Evolutionary conservation across 176 grass and related monocot genomes (phyloP), one percentile per base, ranked within the genome.

Genomic region (Phoenix dactylifera): DNA sequence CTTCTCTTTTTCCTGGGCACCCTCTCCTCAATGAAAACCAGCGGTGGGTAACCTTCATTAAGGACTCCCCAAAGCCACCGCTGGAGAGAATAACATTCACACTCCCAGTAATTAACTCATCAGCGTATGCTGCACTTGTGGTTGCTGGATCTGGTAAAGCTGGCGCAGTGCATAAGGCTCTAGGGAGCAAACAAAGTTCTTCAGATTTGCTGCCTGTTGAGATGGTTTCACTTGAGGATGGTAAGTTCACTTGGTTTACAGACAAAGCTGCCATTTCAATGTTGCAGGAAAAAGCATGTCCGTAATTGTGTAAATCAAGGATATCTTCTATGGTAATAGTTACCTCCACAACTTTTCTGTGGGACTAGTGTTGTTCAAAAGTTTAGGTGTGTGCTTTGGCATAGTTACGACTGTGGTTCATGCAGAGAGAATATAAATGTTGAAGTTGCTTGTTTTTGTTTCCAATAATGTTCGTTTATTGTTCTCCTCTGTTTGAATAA

Each of bases 21-120:
- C 87, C 84, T 52, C 82, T 98, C 54, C 50, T 88, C 52, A 81
- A 82, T 18, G 93, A 92, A 70, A 75, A 73, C 20, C 32, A 73
- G 64, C 86, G 63, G 73, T 98, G 84, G 87, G 87, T 98, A 49
- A 92, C 87, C 53, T 80, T 77, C 67, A 92, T 98, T 75, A 72
- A 80, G 82, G 87, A 98, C 69, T 98, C 93, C 26, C 93, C 93
- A 57, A 98, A 98, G 65, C 93, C 87, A n/a, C 93, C 93, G 22
- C 87, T 87, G 0, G 87, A 86, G 52, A 92, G 93, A 72, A 98
- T 98, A 29, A 98, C 93, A 28, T 89, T 98, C 63, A 98, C 93
- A 44, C 83, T 98, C 12, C 93, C 93, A 0, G 73, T 98, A 20
- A 92, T 98, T 66, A 92, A 98, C 55, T 90, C 93, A 6, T 98